Conservation (phyloP, 2,329 filamentous ascomycete species). For the Trichoderma sp. region DNA sequence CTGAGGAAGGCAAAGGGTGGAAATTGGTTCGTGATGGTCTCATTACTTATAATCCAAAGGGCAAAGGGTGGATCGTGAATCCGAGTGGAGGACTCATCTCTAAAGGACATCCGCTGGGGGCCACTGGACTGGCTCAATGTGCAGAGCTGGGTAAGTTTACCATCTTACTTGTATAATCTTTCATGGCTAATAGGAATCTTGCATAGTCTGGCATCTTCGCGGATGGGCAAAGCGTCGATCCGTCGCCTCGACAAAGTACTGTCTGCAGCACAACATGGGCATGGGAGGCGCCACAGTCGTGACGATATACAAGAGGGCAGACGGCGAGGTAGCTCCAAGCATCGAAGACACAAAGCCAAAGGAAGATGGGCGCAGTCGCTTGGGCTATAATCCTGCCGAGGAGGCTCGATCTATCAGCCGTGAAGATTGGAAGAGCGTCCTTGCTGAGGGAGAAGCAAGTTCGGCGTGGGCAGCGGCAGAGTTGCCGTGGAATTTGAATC, state of each 20-base stretch:
- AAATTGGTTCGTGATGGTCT: background rate
- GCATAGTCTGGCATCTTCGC: background rate
- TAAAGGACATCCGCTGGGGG: background rate
- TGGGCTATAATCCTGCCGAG: slow-evolving; percentile 8
- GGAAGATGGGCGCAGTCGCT: background rate
- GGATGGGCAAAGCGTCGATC: slow-evolving; percentile 3
- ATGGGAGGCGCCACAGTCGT: slow-evolving; percentile 6
- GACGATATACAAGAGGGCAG: slow-evolving; percentile 12
- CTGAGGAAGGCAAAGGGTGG: background rate
- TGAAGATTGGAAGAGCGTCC: slow-evolving; percentile 1
- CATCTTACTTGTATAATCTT: too few species aligned
- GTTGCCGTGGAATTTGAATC: slow-evolving; percentile 10
- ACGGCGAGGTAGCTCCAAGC: background rate
- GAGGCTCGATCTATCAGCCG: slow-evolving; percentile 7
- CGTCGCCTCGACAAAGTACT: background rate
- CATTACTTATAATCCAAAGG: slow-evolving; percentile 7
- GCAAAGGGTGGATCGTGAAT: slow-evolving; percentile 1
- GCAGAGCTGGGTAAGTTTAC: background rate
- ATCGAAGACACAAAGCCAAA: background rate
- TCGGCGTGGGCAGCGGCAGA: background rate
- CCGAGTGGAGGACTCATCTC: slow-evolving; percentile 5
- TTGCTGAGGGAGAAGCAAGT: background rate
- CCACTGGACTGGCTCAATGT: slow-evolving; percentile 3
- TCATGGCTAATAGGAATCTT: background rate
- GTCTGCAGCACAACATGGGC: slow-evolving; percentile 13